Evolutionary conservation across 1,284 basidiomycete species (phyloP).

Genomic region (Earliella scabrosa): DNA sequence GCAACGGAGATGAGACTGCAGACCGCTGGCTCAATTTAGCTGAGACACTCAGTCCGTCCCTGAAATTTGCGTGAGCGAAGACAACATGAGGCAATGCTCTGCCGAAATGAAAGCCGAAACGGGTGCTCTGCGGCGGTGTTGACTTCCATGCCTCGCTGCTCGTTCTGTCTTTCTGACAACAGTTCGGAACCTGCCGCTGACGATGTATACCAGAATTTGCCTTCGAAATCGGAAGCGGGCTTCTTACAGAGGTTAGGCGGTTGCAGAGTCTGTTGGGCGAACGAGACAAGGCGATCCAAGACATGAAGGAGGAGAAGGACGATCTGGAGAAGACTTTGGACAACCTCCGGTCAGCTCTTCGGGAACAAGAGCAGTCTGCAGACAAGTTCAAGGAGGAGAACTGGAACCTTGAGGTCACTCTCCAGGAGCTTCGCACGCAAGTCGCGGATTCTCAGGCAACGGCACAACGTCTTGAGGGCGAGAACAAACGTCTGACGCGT

Average conservation of each 20-base stretch:
- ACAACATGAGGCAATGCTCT: not conserved
- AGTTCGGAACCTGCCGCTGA: not conserved
- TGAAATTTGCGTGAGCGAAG: not conserved
- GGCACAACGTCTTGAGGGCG: slow-evolving; percentile 76
- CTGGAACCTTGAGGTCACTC: slow-evolving; percentile 95
- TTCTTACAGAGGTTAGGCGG: slow-evolving; percentile 87
- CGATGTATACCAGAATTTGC: slow-evolving; percentile 74
- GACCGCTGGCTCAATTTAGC: no score
- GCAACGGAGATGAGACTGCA: no score
- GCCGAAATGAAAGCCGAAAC: not conserved
- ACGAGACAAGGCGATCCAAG: slow-evolving; percentile 86
- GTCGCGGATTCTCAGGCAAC: slow-evolving; percentile 70
- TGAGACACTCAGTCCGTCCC: no score
- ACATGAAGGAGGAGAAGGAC: slow-evolving; percentile 87
- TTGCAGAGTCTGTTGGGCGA: slow-evolving; percentile 87
- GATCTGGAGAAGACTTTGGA: slow-evolving; percentile 81
- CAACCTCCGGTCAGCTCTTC: slow-evolving; percentile 67
- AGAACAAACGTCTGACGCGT: slow-evolving; percentile 82
- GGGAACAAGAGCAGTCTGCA: slow-evolving; percentile 69
- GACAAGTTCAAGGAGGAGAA: slow-evolving; percentile 97
- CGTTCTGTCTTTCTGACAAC: no score
- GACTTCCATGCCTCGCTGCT: no score
- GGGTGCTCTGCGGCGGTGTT: no score
- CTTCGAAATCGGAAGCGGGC: slow-evolving; percentile 91
- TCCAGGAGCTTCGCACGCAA: slow-evolving; percentile 86